Evolutionary conservation across 140 eudicot species (phyloP).

Genomic region (Cichorium intybus): DNA sequence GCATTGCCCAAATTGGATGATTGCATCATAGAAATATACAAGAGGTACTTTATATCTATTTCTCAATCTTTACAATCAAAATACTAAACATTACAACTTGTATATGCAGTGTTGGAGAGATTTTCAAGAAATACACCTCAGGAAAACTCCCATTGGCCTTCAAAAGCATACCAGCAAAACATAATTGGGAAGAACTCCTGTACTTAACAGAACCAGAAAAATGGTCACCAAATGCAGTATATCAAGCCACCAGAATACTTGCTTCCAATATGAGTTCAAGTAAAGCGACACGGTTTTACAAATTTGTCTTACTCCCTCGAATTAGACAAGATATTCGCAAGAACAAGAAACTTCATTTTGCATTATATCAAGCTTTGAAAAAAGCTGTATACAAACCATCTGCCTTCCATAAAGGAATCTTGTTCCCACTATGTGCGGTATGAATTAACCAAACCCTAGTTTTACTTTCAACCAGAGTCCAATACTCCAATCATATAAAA

Average conservation of each 20-base stretch:
- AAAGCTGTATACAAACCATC: constrained; percentile 82
- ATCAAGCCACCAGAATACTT: constrained; percentile 83
- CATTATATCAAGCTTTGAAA: constrained; percentile 72
- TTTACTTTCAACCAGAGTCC: not conserved
- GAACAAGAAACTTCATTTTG: constrained; percentile 77
- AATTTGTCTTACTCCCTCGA: constrained; percentile 72
- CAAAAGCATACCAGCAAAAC: constrained; percentile 68
- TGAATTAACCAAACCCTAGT: not conserved
- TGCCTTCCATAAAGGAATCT: constrained; percentile 86
- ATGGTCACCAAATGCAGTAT: constrained; percentile 89
- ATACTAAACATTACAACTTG: not conserved
- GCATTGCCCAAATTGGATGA: constrained; percentile 65
- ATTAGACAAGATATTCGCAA: constrained; percentile 72
- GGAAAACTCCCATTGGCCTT: constrained; percentile 92
- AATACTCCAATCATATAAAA: not conserved
- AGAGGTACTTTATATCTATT: constrained; percentile 55
- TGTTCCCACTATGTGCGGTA: constrained; percentile 89
- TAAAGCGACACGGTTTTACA: constrained; percentile 82
- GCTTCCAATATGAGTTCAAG: constrained; percentile 82
- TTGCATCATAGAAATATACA: constrained; percentile 72
- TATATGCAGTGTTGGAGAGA: constrained; percentile 69
- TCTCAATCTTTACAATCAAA: not conserved
- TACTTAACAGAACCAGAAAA: constrained; percentile 88
- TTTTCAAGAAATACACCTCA: constrained; percentile 67
- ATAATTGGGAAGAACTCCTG: constrained; percentile 80